Percentiles rank a stretch among this genome's conserved stretches.
These are phyloP conservation scores for Backusella mclennaniae DNA, from an alignment of 192 early-diverging fungal genomes.

Conservation along the genomic window DNA sequence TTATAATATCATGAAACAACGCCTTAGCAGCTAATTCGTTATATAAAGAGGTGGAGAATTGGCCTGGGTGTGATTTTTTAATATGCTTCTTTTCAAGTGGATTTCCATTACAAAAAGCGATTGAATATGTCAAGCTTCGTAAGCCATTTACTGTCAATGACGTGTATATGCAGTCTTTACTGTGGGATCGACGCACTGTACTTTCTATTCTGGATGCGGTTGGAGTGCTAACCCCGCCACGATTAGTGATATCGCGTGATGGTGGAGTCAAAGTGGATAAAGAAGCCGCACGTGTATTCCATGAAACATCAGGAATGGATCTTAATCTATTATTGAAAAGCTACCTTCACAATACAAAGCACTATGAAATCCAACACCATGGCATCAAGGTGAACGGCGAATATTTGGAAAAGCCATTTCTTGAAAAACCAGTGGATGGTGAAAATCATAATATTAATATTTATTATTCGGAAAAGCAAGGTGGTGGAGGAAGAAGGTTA, in stretches of 20 bases:
- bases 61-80: conserved; percentile 95
- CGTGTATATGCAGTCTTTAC: conserved; percentile 80
- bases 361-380: conserved; percentile 45
- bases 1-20: background rate
- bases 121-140: conserved; percentile 80
- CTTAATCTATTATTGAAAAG: conserved; percentile 37
- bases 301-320: conserved; percentile 47
- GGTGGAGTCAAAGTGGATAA: conserved; percentile 59
- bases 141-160: conserved; percentile 92
- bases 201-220: conserved; percentile 76
- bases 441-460: conserved; percentile 98
- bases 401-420: conserved; percentile 88
- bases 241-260: conserved; percentile 72
- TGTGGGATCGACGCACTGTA: conserved; percentile 90
- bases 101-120: conserved; percentile 93
- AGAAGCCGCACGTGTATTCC: conserved; percentile 53
- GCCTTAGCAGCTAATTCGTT: background rate
- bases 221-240: conserved; percentile 78
- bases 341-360: background rate
- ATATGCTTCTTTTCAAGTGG: conserved; percentile 95
- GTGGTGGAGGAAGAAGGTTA: conserved; percentile 78
- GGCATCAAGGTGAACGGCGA: conserved; percentile 68
- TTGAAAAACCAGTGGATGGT: conserved; percentile 95
- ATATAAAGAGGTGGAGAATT: conserved; percentile 68
- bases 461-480: conserved; percentile 79